These are phyloP conservation scores for Peterozyma xylosa DNA, from an alignment of 805 yeast genomes.

Conservation along the genomic window DNA sequence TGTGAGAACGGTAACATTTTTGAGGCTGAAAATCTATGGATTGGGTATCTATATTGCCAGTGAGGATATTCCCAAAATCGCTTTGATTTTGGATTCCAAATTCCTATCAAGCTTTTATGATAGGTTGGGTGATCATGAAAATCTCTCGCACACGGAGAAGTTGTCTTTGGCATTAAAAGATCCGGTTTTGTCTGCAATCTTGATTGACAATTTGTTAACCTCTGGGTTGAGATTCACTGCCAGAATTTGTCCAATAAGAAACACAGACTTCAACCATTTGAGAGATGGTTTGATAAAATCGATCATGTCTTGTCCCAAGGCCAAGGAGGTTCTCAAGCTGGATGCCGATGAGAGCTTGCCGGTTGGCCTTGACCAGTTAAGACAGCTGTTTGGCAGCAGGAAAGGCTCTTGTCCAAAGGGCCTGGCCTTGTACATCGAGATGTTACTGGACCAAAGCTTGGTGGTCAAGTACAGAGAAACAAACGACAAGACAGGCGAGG, in stretches of 20 bases:
- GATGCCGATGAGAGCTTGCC: conserved; percentile 33
- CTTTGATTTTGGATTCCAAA: conserved; percentile 33
- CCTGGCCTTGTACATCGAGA: conserved; percentile 55
- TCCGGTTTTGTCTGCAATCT: conserved; percentile 38
- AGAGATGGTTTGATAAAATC: conserved; percentile 86
- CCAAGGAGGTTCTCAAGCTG: conserved; percentile 36
- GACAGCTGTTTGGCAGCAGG: conserved; percentile 46
- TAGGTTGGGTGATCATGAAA: conserved; percentile 4
- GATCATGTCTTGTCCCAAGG: conserved; percentile 56
- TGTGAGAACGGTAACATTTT: conserved; percentile 73
- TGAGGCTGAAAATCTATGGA: conserved; percentile 79
- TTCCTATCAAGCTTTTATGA: conserved; percentile 27
- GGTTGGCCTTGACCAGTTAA: conserved; percentile 63
- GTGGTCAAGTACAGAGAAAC: conserved; percentile 34
- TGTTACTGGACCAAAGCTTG: conserved; percentile 39
- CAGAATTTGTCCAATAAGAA: conserved; percentile 78
- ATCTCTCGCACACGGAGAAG: conserved; percentile 28
- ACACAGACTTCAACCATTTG: conserved; percentile 85
- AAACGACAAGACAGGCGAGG: conserved; percentile 15
- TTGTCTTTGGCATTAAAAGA: conserved; percentile 40
- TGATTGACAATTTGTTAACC: conserved; percentile 51
- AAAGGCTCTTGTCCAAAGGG: conserved; percentile 73
- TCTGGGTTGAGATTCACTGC: conserved; percentile 57
- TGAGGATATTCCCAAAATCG: conserved; percentile 39
- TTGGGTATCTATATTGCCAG: conserved; percentile 73